Conservation (phyloP, 2,329 filamentous ascomycete genomes). For the Cladosporium sp. region DNA sequence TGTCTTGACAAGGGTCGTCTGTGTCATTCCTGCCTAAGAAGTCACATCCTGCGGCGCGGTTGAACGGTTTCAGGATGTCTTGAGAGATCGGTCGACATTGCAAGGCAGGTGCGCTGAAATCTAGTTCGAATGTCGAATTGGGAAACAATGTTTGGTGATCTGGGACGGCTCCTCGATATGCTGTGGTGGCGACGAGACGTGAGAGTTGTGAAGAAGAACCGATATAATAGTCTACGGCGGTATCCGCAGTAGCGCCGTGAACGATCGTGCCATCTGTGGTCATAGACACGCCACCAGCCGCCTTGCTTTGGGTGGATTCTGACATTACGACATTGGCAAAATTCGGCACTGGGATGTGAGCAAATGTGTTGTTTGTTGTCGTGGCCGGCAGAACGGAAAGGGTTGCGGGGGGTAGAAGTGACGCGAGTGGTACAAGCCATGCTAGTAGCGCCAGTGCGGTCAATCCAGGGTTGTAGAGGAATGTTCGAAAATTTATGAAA, state of each 20-base stretch:
- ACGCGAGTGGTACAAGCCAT: neutral
- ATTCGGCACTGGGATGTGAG: neutral
- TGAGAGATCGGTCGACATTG: neutral
- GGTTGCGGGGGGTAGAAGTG: neutral
- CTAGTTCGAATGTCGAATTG: neutral
- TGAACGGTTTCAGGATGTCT: neutral
- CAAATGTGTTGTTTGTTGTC: neutral
- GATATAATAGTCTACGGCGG: neutral
- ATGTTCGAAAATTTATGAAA: neutral
- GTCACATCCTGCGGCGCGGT: neutral
- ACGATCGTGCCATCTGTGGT: neutral
- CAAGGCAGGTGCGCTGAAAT: neutral
- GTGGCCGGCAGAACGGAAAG: neutral
- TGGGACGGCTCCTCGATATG: neutral
- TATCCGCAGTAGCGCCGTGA: neutral
- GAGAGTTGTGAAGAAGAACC: neutral
- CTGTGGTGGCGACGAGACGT: neutral
- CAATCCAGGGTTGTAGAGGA: neutral
- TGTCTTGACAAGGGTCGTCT: neutral
- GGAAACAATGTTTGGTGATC: neutral
- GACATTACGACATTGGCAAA: neutral
- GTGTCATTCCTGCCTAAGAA: neutral
- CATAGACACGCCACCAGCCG: neutral
- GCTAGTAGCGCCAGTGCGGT: neutral
- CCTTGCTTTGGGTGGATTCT: neutral